Evolutionary conservation across 2,329 filamentous ascomycete species (phyloP), one percentile per base, ranked within the genome.

Genomic region (Colletotrichum limetticola): DNA sequence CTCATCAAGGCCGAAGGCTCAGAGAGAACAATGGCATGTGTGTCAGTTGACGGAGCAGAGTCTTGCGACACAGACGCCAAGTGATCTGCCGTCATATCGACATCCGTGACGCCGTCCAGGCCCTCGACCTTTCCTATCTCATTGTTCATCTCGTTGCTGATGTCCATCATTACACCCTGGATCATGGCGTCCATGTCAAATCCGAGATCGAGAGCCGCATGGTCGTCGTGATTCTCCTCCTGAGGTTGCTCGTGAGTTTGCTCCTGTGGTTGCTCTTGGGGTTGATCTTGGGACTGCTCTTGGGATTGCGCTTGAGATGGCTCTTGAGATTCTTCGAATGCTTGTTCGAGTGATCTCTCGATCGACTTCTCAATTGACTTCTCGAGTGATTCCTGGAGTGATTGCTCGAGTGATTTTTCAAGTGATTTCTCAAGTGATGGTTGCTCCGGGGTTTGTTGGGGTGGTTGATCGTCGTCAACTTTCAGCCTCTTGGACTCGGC

Each of bases 1-100:
- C 81, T 82, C 72, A 85, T 78, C 73, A 81, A 83, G 68, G 81
- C 81, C 32, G 80, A 74, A 26, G 84, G 83, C 35, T 84, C 82
- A 32, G 78, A 77, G 19, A 79, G 76, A 68, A 85, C 84, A 2
- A 78, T 76, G 11, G 80, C 73, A 30, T 78, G 77, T 9, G 79
- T 73, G 6, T 76, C 77, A 16, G 53, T 30, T 19, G 70, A 70
- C 8, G 60, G 30, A n/a, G 79, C 74, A 16, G 77, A 60, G 26
- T 74, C 74, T 64, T 72, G 70, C 71, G 70, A 66, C 61, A 73
- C 53, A 22, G 73, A 69, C 19, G 46, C 71, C n/a, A 70, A 49
- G n/a, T 60, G 60, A n/a, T 72, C 69, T 5, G 56, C 57, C 4
- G 72, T 52, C 59, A 74, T 67, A 46, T 83, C 81, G 6, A 80